phyloP scores from a whole-genome alignment of 371 early-diverging fungal genomes.

The Zopfochytrium polystomum region DNA sequence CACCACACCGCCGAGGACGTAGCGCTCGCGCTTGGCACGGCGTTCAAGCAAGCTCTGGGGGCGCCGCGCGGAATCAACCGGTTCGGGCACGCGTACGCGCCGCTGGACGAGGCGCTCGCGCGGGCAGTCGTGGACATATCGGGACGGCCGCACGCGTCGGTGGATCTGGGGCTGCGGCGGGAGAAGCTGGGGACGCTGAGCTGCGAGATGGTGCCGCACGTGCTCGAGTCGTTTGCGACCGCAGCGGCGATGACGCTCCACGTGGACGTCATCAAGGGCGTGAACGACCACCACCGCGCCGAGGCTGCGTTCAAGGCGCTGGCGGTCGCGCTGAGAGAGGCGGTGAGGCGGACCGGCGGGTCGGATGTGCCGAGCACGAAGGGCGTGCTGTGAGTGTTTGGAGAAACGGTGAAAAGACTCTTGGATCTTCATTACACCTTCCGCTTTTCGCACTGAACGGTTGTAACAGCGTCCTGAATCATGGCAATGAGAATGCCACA shows the following conservation, averaged over 20 bases:
- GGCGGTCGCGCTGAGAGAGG: constrained; percentile 89
- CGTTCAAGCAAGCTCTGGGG: constrained; percentile 89
- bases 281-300: constrained; percentile 90
- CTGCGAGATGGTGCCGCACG: constrained; percentile 96
- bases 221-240: constrained; percentile 85
- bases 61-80: constrained; percentile 83
- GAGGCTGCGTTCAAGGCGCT: constrained; percentile 95
- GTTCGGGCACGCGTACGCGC: constrained; percentile 92
- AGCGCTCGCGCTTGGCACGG: constrained; percentile 88
- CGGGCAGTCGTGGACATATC: constrained; percentile 96
- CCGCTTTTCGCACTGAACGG: too few species aligned
- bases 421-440: too few species aligned
- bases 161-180: constrained; percentile 80
- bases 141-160: constrained; percentile 82
- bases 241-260: constrained; percentile 92
- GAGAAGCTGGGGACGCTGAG: constrained; percentile 86
- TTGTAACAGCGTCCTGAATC: too few species aligned
- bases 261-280: constrained; percentile 88
- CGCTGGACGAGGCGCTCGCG: constrained; percentile 92
- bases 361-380: constrained; percentile 85
- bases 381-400: constrained; percentile 56
- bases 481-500: too few species aligned
- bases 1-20: constrained; percentile 97
- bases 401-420: too few species aligned
- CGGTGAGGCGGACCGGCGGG: constrained; percentile 70